phyloP scores from a whole-genome alignment of 768 basidiomycete genomes.

The Xerocomellus dryophilus region DNA sequence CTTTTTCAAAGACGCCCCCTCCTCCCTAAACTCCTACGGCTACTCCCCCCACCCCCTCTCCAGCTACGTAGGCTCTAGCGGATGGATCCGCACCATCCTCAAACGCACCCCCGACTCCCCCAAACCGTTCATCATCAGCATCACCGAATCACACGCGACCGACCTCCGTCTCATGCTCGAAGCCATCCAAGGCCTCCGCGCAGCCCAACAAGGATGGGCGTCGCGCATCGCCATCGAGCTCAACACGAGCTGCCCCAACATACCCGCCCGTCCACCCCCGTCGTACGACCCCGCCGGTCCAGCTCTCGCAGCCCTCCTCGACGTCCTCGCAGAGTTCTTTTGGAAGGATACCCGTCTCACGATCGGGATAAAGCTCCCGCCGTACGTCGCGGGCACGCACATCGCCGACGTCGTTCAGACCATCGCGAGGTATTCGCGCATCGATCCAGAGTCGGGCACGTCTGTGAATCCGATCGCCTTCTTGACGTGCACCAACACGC shows the following conservation, averaged over 20 bases:
- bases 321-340: conserved; percentile 49
- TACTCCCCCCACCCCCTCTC: conserved; percentile 77
- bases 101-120: conserved; percentile 33
- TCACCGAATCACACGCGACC: conserved; percentile 58
- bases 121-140: conserved; percentile 77
- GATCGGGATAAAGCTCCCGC: conserved; percentile 77
- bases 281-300: conserved; percentile 53
- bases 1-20: conserved; percentile 46
- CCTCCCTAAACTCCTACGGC: conserved; percentile 84
- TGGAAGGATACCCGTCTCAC: conserved; percentile 52
- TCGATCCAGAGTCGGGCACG: conserved; percentile 6
- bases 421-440: conserved; percentile 40
- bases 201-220: conserved; percentile 28
- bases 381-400: conserved; percentile 62
- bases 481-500: conserved; percentile 77
- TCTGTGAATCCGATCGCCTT: conserved; percentile 58
- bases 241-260: conserved; percentile 86
- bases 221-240: conserved; percentile 68
- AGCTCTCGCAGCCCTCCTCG: conserved; percentile 49
- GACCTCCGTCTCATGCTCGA: conserved; percentile 55
- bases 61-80: conserved; percentile 47
- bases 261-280: conserved; percentile 55
- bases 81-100: conserved; percentile 53
- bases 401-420: conserved; percentile 52
- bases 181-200: conserved; percentile 60